Conservation (phyloP, 331 rosid genomes). For the Malus hybrid region DNA sequence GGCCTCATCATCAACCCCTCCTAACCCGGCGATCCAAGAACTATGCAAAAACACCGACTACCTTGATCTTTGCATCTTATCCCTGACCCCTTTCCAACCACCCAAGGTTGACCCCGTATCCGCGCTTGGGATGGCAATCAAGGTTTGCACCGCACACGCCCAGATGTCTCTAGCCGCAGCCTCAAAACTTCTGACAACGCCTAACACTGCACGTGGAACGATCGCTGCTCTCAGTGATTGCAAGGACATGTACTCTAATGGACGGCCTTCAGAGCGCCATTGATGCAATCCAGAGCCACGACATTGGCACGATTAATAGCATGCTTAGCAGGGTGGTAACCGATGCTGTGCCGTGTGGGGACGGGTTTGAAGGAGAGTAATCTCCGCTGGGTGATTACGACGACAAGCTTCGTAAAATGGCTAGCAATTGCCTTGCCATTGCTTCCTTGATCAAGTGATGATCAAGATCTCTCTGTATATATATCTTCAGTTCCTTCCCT, state of each 20-base stretch:
- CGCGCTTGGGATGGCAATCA: slow-evolving; percentile 27
- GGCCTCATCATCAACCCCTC: background rate
- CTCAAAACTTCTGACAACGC: background rate
- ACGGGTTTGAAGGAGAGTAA: slow-evolving; percentile 20
- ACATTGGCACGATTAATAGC: slow-evolving; percentile 31
- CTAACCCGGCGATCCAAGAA: background rate
- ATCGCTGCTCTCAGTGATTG: slow-evolving; percentile 6
- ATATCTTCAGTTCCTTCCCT: background rate
- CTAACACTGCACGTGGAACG: background rate
- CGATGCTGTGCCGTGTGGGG: slow-evolving; percentile 38
- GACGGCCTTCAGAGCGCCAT: slow-evolving; percentile 30
- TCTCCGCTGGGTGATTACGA: background rate
- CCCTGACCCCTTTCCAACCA: slow-evolving; percentile 16
- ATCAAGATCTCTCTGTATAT: no score
- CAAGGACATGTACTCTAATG: slow-evolving; percentile 13
- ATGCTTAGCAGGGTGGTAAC: slow-evolving; percentile 45
- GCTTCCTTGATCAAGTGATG: slow-evolving; percentile 17
- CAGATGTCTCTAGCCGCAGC: background rate
- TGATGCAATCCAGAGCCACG: slow-evolving; percentile 8
- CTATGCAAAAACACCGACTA: slow-evolving; percentile 37
- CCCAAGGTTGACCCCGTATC: background rate
- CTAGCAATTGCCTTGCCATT: slow-evolving; percentile 44
- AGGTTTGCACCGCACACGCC: slow-evolving; percentile 18
- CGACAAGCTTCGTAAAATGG: slow-evolving; percentile 26
- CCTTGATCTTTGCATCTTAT: slow-evolving; percentile 31